Evolutionary conservation across 1,284 basidiomycete genomes (phyloP).

Genomic region (Erythrobasidium hasegawianum): DNA sequence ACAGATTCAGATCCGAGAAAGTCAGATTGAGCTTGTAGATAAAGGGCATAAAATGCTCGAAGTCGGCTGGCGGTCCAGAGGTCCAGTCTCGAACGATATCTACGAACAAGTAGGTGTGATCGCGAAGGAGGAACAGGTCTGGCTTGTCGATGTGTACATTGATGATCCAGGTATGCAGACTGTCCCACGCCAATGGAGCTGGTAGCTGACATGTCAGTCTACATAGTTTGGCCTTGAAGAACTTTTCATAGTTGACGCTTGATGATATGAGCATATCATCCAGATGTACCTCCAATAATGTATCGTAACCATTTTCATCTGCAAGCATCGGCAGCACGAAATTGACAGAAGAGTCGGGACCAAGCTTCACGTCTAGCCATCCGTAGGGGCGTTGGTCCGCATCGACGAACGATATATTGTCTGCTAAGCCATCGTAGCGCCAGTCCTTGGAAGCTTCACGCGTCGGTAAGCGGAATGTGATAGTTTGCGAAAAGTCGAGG

Average conservation of each 20-base stretch:
- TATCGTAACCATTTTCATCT: constrained; percentile 66
- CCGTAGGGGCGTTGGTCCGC: constrained; percentile 59
- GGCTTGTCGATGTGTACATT: constrained; percentile 66
- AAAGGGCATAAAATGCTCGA: constrained; percentile 75
- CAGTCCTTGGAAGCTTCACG: constrained; percentile 84
- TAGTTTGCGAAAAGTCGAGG: constrained; percentile 70
- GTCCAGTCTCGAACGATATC: constrained; percentile 87
- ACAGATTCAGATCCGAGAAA: constrained; percentile 69
- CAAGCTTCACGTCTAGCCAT: constrained; percentile 68
- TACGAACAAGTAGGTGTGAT: constrained; percentile 85
- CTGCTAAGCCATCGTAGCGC: constrained; percentile 68
- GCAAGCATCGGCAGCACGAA: constrained; percentile 79
- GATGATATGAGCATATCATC: constrained; percentile 72
- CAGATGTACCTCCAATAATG: constrained; percentile 73
- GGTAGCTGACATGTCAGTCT: constrained; percentile 51
- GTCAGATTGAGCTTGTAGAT: constrained; percentile 67
- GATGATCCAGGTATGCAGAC: constrained; percentile 70
- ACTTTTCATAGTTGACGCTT: constrained; percentile 76
- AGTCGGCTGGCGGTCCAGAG: constrained; percentile 70
- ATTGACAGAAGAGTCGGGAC: constrained; percentile 73
- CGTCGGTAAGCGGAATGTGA: constrained; percentile 74
- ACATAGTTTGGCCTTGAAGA: constrained; percentile 71
- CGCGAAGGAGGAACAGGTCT: constrained; percentile 70
- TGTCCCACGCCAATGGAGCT: constrained; percentile 54
- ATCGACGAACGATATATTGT: constrained; percentile 37